Evolutionary conservation across 2,329 filamentous ascomycete genomes (phyloP), one percentile per base, ranked within the genome.

Genomic region (Aureobasidium subglaciale): DNA sequence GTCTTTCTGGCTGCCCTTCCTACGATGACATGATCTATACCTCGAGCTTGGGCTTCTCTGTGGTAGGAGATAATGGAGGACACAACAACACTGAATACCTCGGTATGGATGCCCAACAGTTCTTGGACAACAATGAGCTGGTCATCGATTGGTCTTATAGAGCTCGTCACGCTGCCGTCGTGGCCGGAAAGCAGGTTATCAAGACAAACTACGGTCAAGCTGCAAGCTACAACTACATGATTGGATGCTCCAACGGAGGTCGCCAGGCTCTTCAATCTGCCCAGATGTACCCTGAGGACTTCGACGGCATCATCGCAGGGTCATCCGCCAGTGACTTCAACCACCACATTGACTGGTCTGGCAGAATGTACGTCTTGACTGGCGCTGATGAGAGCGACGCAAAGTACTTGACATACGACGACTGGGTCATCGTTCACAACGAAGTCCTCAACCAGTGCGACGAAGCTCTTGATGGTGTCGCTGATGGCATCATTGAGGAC

Each of bases 181-280:
- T 64, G 48, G 60, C 64, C 27, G 67, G 65, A 54, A 70, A 71
- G 57, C 61, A 64, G 42, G 59, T 70, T 25, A 62, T 66, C 37
- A 62, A 64, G 37, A 59, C 61, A 22, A 75, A 73, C 64, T 75
- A 75, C 57, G 64, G 63, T 15, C 59, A 68, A 41, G 59, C 64
- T 5, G 65, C 67, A 43, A 64, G 67, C 11, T 76, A 74, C 49
- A 75, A 73, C 11, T 84, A 84, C 65, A 83, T 76, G 58, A 62
- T 77, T 1, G 82, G 82, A 8, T 84, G 81, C 62, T 83, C 79
- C 0, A 77, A 78, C 0, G 82, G 82, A 8, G 81, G 82, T 1
- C 71, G 81, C 0, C 79, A 84, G 68, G 82, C 79, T 4, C 68
- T 81, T 32, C 78, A 78, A 54, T 74, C 75, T 5, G 75, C 78